Evolutionary conservation across 108 stramenopile species (phyloP), one percentile per base, ranked within the genome.

Genomic region (Skeletonema costatum): DNA sequence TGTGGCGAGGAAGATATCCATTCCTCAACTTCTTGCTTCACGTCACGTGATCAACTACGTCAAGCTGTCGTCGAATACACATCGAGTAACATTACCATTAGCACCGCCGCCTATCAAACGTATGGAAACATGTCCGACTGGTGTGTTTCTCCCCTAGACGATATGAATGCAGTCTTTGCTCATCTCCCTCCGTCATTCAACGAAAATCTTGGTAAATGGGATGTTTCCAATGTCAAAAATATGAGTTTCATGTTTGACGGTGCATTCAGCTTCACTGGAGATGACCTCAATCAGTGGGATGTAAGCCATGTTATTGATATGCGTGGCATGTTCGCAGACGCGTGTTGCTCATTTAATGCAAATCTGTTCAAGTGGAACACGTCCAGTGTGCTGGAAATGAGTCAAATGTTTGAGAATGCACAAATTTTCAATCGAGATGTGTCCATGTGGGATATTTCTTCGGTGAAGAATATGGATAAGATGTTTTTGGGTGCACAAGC

Each of bases 121-220:
- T 46, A 46, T 1, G 44, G 44, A 4, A 46, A 46, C 17, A 61
- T 61, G 60, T 11, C 11, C 4, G 11, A 31, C 7, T 61, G 60
- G 60, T 61, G 60, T 12, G 60, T 61, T 5, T 9, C 32, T 5
- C 12, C 30, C 17, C 0, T 61, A 12, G n/a, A 11, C 3, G 4
- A 61, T n/a, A 61, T 61, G 60, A 16, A 31, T 31, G n/a, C 2
- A 4, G 2, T 61, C 32, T 67, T 44, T 67, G 29, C 25, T 46
- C 14, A 39, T 10, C 14, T 61, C 60, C 32, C 32, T 10, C 32
- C 32, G 17, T 5, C 13, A 29, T 83, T 80, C 64, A 83, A 83
- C 9, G 71, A 39, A 44, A 71, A 83, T 48, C 82, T 87, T 71
- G 80, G 76, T 1, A 59, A 8, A 21, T 87, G 84, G 81, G 70